Percentiles rank a stretch among this genome's conserved stretches.
Evolutionary conservation across 352 stramenopile genomes (phyloP).

Genomic region (Blastocystis sp.): DNA sequence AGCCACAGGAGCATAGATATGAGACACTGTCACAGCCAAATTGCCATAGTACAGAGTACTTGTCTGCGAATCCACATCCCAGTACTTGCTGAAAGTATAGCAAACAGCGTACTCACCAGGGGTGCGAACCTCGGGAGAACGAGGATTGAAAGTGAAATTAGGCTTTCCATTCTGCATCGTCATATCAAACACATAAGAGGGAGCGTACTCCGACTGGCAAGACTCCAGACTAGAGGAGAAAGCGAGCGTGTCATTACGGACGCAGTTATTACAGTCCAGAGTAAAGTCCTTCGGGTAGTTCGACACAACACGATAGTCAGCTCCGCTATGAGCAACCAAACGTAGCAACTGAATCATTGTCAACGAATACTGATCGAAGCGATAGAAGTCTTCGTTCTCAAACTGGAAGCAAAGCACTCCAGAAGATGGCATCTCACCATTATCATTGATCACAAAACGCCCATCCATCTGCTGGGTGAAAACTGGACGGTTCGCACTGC

Average conservation of each 20-base stretch:
- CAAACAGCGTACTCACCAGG: neutral
- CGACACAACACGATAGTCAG: constrained; percentile 34
- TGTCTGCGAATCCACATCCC: neutral
- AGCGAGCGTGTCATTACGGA: neutral
- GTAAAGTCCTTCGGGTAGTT: constrained; percentile 19
- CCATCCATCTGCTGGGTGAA: neutral
- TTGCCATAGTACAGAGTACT: constrained; percentile 8
- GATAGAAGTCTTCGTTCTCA: constrained; percentile 54
- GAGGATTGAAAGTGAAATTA: constrained; percentile 24
- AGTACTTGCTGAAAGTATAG: constrained; percentile 19
- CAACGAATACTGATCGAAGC: constrained; percentile 44
- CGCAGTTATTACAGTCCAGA: constrained; percentile 19
- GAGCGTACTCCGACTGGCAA: neutral
- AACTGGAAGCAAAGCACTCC: constrained; percentile 49
- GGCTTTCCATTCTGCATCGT: neutral
- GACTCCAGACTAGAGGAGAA: neutral
- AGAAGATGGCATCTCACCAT: constrained; percentile 9
- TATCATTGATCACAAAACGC: constrained; percentile 42
- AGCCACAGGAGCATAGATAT: neutral
- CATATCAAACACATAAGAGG: neutral
- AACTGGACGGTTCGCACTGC: constrained; percentile 1
- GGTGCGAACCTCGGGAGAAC: neutral
- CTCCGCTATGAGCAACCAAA: neutral
- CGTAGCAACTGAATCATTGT: neutral
- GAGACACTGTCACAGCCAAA: neutral